Conservation (phyloP, 495 filamentous ascomycete species). For the Aspergillus baeticus region DNA sequence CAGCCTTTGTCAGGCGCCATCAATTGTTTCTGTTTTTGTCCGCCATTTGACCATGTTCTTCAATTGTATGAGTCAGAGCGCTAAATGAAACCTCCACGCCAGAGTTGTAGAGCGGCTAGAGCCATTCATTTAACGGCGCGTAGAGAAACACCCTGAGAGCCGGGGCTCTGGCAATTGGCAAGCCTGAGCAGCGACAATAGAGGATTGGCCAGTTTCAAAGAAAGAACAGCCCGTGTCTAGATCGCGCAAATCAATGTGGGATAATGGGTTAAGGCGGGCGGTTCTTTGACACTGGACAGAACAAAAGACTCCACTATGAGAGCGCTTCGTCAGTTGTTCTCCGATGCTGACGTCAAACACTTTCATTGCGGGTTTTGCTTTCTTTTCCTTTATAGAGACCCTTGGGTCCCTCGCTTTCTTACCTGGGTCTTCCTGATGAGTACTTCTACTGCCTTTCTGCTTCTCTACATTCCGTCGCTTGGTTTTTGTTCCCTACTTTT, state of each 20-base stretch:
- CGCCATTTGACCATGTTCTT: background rate
- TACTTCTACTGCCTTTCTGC: background rate
- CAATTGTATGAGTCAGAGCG: background rate
- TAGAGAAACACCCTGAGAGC: background rate
- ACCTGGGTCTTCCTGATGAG: background rate
- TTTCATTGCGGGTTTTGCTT: background rate
- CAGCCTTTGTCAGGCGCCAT: background rate
- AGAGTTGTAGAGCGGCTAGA: background rate
- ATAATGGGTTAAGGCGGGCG: background rate
- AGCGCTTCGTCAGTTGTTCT: conserved; percentile 11
- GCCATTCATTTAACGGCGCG: conserved; percentile 6
- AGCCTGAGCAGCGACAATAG: background rate
- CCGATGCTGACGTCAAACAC: conserved; percentile 22
- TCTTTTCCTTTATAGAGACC: background rate
- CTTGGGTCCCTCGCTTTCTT: background rate
- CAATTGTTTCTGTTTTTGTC: conserved; percentile 6
- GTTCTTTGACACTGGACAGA: conserved; percentile 14
- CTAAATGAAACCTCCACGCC: background rate
- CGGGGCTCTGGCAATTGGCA: background rate
- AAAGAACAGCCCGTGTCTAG: background rate
- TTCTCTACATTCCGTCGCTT: background rate
- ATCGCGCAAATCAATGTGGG: conserved; percentile 1
- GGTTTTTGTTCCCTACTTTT: background rate
- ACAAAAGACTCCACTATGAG: conserved; percentile 7
- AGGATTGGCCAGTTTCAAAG: conserved; percentile 3